phyloP scores from a whole-genome alignment of 1,139 yeast species.

The Suhomyces anneliseae region DNA sequence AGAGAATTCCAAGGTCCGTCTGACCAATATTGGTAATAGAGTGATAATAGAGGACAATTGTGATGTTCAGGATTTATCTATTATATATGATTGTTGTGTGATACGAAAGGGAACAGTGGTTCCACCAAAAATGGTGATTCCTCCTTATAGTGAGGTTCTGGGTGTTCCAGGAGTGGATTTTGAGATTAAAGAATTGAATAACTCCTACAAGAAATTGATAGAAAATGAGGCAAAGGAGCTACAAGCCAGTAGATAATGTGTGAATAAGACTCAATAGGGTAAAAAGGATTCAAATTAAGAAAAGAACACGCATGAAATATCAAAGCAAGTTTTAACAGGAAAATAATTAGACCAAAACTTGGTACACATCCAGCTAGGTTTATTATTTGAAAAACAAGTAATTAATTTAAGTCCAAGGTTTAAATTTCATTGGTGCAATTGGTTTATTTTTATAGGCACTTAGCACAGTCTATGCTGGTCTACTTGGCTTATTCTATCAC shows the following conservation, averaged over 20 bases:
- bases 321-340: no score
- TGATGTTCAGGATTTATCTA: conserved; percentile 39
- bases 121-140: conserved; percentile 58
- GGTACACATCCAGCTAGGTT: no score
- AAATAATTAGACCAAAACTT: no score
- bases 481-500: no score
- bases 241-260: conserved; percentile 19
- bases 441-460: no score
- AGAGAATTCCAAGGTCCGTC: conserved; percentile 33
- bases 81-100: conserved; percentile 64
- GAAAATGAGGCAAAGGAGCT: conserved; percentile 42
- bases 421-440: no score
- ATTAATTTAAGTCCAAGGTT: no score
- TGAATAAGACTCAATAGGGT: not conserved
- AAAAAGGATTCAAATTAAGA: not conserved
- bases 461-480: no score
- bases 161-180: conserved; percentile 38
- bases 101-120: conserved; percentile 49
- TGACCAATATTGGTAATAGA: conserved; percentile 57
- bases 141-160: conserved; percentile 58
- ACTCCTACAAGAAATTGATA: conserved; percentile 42
- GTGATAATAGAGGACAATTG: conserved; percentile 52
- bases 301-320: not conserved
- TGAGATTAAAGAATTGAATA: conserved; percentile 31
- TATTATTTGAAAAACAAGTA: no score